Percentiles rank a stretch among this genome's conserved stretches.
phyloP scores from a whole-genome alignment of 1,139 yeast species.

The Hemisphaericaspora lyxosophila region DNA sequence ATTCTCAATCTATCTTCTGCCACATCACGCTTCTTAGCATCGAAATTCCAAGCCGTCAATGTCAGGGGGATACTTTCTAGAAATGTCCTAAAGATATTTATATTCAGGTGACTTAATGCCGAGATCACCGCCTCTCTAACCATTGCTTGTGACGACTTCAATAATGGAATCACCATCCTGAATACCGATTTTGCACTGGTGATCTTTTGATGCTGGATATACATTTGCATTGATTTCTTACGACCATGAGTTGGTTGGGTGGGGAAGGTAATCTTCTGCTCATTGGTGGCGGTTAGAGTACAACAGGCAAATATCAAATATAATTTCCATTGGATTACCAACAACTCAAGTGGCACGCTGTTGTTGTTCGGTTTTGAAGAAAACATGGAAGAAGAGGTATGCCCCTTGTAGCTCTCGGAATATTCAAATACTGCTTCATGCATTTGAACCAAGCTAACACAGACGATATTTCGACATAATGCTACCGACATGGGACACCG shows the following conservation, averaged over 20 bases:
- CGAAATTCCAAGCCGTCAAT: conserved; percentile 55
- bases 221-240: conserved; percentile 73
- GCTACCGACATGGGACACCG: conserved; percentile 94
- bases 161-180: conserved; percentile 79
- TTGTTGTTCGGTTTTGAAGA: conserved; percentile 15
- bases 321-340: conserved; percentile 85
- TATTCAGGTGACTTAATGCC: conserved; percentile 86
- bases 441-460: conserved; percentile 84
- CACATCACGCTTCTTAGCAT: conserved; percentile 28
- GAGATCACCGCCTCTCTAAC: conserved; percentile 83
- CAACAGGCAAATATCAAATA: conserved; percentile 90
- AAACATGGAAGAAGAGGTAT: conserved; percentile 38
- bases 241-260: conserved; percentile 58
- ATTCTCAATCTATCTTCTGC: conserved; percentile 58
- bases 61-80: conserved; percentile 74
- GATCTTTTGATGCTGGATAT: conserved; percentile 85
- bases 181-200: conserved; percentile 92
- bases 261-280: conserved; percentile 72
- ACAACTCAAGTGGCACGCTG: conserved; percentile 60
- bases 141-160: conserved; percentile 68
- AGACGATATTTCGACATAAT: conserved; percentile 86
- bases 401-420: conserved; percentile 51
- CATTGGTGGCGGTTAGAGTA: conserved; percentile 85
- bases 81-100: conserved; percentile 81
- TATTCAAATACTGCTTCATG: conserved; percentile 74